phyloP scores from a whole-genome alignment of 148 eudicot genomes.

The Diospyros kaki region DNA sequence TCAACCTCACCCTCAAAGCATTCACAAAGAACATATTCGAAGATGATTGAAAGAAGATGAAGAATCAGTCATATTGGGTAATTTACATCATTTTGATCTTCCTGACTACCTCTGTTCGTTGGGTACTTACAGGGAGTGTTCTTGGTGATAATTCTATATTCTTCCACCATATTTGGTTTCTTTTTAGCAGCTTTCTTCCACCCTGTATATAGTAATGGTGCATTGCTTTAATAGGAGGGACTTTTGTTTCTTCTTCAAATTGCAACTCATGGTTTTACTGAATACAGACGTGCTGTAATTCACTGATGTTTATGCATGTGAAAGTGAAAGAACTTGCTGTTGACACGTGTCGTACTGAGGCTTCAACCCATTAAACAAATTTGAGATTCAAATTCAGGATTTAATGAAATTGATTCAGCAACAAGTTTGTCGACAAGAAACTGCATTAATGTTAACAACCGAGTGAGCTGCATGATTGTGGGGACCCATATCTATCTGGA shows the following conservation, averaged over 20 bases:
- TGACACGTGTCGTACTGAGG: too few species aligned
- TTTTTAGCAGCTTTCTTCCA: not conserved
- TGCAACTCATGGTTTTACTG: not conserved
- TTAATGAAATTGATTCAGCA: too few species aligned
- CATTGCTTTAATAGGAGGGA: not conserved
- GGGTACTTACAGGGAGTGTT: not conserved
- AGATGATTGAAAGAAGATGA: conserved; percentile 41
- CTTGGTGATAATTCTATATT: conserved; percentile 1
- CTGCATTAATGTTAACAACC: too few species aligned
- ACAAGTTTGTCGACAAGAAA: too few species aligned
- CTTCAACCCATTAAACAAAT: too few species aligned
- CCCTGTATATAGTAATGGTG: conserved; percentile 12
- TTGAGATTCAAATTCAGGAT: too few species aligned
- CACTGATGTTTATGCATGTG: too few species aligned
- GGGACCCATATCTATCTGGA: too few species aligned
- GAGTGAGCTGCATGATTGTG: too few species aligned
- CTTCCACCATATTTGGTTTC: not conserved
- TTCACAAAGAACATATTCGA: conserved; percentile 69
- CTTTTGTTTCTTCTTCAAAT: not conserved
- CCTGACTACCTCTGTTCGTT: not conserved
- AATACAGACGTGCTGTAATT: not conserved
- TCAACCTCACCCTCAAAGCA: conserved; percentile 66
- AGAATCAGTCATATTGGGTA: conserved; percentile 6
- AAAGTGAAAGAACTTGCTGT: too few species aligned
- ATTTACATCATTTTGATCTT: not conserved